Base-by-base conservation (phyloP, 169 alveolate genomes). In the Toxoplasma gondii region DNA sequence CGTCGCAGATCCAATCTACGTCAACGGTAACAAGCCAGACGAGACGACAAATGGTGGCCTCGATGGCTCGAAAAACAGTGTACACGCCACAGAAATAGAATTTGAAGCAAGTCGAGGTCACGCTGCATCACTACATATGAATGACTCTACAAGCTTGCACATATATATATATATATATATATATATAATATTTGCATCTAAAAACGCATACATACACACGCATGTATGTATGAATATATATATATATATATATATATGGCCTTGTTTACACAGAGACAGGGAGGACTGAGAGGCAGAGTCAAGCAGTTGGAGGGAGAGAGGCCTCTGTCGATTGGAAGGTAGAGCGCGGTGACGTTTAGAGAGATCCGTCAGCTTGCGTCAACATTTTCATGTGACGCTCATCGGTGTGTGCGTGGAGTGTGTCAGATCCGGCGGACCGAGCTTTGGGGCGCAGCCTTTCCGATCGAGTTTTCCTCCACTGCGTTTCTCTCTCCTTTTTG, bases 1-100 rank as follows among this genome's bases (percentile, higher is more conserved):
- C 64, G 92, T 53, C 36, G 82, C 82, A 36, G 92, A 87, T 34
- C 64, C 54, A 44, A 87, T 49, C 34, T 87, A 87, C 53, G 44
- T 29, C 12, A 58, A 22, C 38, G 92, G 92, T 87, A 5, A 19
- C 83, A 41, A 38, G 53, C 74, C 39, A 38, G 67, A n/a, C 64
- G 38, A 39, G 88, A 38, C 36, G 88, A 49, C 58, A 12, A 49
- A 49, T 12, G 58, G 22, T 49, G 22, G 22, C 58, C 58, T 12
- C 12, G 22, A 4, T 12, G 58, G 22, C 12, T 49, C 58, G 4
- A 4, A 4, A 12, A 4, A 49, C 22, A 4, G 12, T 49, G 58
- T 12, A 49, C 58, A 12, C 58, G 58, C 58, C 58, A 12, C 58
- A 49, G 12, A 49, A 49, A 12, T 7, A 12, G 12, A 12, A 49